Base-by-base conservation (phyloP, 2,329 filamentous ascomycete genomes). In the Colletotrichum lini region DNA sequence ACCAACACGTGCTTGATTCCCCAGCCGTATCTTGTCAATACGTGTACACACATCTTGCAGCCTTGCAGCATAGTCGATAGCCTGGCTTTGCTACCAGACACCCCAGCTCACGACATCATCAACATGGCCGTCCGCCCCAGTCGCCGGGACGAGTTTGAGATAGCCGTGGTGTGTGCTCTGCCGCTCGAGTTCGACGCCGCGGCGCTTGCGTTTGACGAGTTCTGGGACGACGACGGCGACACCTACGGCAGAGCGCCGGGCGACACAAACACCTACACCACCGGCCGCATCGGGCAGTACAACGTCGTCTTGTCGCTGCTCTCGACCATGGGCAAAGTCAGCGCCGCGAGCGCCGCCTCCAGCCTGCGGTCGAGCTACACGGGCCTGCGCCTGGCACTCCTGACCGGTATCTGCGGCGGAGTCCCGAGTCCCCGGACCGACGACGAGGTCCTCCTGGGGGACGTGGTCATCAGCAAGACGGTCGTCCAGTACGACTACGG, bases 331-430 rank as follows among this genome's bases (percentile, higher is more conserved):
- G 80, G 79, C 13, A 81, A 76, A 38, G 73, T 47, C 18, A 76
- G 35, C 35, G 77, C 80, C 0, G 76, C 79, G 0, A 56, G 60
- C 1, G 72, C 77, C 0, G 73, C 79, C 0, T 68, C 77, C 1
- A 75, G 73, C 35, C 66, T 84, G n/a, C 77, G 77, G 0, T 74
- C 71, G 2, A 85, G 82, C 59, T 85, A 80, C 54, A 64, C 70
- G 0, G 68, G 72, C 3, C 70, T 86, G 3, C 77, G 75, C 44
- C 75, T 84, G 0, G 79, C 72, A 1, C 47, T 85, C 0, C 50
- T 85, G 0, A 79, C 81, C 3, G 84, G 83, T 0, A 77, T 85
- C 12, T 85, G 83, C 57, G 84, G 82, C 0, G 83, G 80, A 18
- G 76, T 81, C 4, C 82, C 82, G 1, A 16, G 35, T 0, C 54